phyloP scores from a whole-genome alignment of 192 early-diverging fungal species.

The Mortierella claussenii region DNA sequence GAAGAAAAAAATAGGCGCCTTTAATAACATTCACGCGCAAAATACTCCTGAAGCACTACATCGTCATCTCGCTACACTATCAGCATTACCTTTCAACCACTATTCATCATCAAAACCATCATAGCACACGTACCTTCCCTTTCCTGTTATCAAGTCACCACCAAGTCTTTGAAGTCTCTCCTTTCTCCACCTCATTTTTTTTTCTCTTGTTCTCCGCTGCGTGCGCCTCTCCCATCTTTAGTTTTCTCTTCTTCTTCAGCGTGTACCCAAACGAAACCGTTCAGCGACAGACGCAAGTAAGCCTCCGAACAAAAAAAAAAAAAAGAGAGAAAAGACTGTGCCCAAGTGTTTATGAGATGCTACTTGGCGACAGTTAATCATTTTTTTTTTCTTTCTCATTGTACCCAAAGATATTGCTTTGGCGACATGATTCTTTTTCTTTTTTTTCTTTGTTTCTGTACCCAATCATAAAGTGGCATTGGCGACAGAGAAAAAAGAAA shows the following conservation, averaged over 20 bases:
- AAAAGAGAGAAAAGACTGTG: neutral
- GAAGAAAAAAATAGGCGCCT: too few relatives aligned
- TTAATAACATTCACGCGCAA: too few relatives aligned
- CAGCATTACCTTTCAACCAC: too few relatives aligned
- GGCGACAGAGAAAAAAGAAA: slow-evolving; percentile 18
- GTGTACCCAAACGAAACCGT: neutral
- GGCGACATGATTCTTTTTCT: slow-evolving; percentile 7
- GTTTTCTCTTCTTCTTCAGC: neutral
- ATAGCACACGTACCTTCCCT: too few relatives aligned
- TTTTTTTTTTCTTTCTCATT: slow-evolving; percentile 6
- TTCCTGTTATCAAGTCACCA: too few relatives aligned
- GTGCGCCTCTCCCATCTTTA: neutral
- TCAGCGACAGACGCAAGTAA: neutral
- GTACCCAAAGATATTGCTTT: slow-evolving; percentile 17
- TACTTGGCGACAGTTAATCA: slow-evolving; percentile 2
- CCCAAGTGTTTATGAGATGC: neutral
- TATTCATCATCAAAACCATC: too few relatives aligned
- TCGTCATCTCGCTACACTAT: too few relatives aligned
- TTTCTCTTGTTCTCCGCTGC: neutral
- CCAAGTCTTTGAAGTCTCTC: neutral
- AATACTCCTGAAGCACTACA: too few relatives aligned
- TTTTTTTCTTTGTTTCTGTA: slow-evolving; percentile 17
- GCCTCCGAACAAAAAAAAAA: neutral
- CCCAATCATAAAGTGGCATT: slow-evolving; percentile 18
- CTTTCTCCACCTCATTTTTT: neutral